These are phyloP conservation scores for Talaromyces rugulosus DNA, from an alignment of 2,329 filamentous ascomycete genomes.

Conservation along the genomic window DNA sequence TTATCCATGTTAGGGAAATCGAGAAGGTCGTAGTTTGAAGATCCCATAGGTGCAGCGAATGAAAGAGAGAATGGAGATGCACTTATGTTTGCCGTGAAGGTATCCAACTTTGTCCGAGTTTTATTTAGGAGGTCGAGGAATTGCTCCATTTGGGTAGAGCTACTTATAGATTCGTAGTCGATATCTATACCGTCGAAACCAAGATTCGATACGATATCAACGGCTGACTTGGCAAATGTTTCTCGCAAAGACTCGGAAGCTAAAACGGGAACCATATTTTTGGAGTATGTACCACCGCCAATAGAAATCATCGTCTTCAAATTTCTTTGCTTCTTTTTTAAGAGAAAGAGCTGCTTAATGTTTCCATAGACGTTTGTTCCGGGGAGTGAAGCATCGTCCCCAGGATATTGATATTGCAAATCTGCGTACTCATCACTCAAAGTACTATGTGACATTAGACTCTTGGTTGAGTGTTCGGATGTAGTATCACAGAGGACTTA, in stretches of 20 bases:
- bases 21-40: slow-evolving; percentile 41
- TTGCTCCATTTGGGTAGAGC: neutral
- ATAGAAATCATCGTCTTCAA: slow-evolving; percentile 79
- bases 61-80: slow-evolving; percentile 20
- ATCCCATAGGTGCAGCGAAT: slow-evolving; percentile 26
- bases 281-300: slow-evolving; percentile 73
- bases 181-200: slow-evolving; percentile 58
- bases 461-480: neutral
- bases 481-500: neutral
- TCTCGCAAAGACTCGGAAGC: slow-evolving; percentile 55
- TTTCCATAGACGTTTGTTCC: slow-evolving; percentile 8
- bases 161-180: slow-evolving; percentile 32
- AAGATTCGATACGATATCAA: slow-evolving; percentile 69
- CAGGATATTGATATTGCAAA: slow-evolving; percentile 7
- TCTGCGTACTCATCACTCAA: slow-evolving; percentile 7
- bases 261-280: slow-evolving; percentile 67
- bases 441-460: neutral
- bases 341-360: slow-evolving; percentile 34
- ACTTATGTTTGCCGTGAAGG: slow-evolving; percentile 1
- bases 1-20: slow-evolving; percentile 42
- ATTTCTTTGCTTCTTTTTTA: slow-evolving; percentile 72
- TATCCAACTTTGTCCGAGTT: neutral
- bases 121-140: slow-evolving; percentile 5
- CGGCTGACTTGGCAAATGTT: slow-evolving; percentile 64
- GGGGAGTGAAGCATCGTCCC: neutral